Evolutionary conservation across 345 rosid species (phyloP), one percentile per base, ranked within the genome.

Genomic region (Eucalyptus grandis): DNA sequence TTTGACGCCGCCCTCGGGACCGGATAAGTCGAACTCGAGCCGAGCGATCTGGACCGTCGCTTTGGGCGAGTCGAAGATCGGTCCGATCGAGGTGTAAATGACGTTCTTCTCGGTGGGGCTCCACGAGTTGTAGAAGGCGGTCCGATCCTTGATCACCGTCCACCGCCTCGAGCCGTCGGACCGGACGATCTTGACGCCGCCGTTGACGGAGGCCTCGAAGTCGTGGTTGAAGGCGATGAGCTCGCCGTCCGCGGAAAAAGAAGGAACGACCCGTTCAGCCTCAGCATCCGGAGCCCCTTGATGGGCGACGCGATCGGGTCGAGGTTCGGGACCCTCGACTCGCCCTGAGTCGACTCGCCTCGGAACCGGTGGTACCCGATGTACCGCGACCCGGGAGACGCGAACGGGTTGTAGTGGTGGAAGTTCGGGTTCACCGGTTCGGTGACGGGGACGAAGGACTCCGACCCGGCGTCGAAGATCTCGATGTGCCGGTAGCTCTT

Each of bases 381-480:
- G 65, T 77, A 88, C 54, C 69, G 77, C 6, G 97, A 96, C 53
- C 95, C 89, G 0, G 92, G 80, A 37, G 97, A 96, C 30, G 96
- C 96, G 91, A 95, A 97, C 14, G 99, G 99, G 88, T 93, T 98
- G 90, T 95, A 97, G 50, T 97, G 98, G 88, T 98, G 98, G 89
- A 94, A 91, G 87, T 69, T 94, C 80, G 96, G 99, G 65, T 98
- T 97, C 49, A 94, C 31, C 50, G 88, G 80, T 90, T 94, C 93
- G 4, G 98, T 95, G 54, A 97, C 92, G 9, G 92, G 92, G 24
- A 83, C 88, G 88, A 98, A 97, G n/a, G 90, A 89, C 87, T 89
- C 90, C 44, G 91, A 44, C 21, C 90, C 93, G 4, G 92, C 50
- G 88, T 98, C 94, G 91, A 94, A 96, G 31, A 98, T 92, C 93